Evolutionary conservation across 495 filamentous ascomycete species (phyloP), one percentile per base, ranked within the genome.

Genomic region (Immersiella caudata): DNA sequence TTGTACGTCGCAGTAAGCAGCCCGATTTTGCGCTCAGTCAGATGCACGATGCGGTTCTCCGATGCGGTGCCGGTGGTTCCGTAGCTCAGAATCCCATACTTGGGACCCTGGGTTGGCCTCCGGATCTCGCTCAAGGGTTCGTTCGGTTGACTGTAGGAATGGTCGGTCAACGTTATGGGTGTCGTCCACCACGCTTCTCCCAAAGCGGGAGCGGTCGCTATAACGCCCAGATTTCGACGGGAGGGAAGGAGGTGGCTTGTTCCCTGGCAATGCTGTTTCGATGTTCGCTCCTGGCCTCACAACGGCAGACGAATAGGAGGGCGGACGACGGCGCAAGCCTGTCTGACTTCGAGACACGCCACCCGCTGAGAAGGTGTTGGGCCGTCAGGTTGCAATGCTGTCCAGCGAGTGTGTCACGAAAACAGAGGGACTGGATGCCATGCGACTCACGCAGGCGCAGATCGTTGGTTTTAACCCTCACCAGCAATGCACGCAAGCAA

Each of bases 171-270:
- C 24, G 52, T 55, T 20, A n/a, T 14, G 20, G 52, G 4, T 55
- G 52, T 55, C n/a, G 7, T 22, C 52, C 21, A 22, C 9, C 20
- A 11, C 52, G 52, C 24, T 26, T 55, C n/a, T 33, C 56, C 16
- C 21, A 29, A 57, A 35, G 21, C 56, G 56, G 56, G 26, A 6
- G 24, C 56, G 21, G 56, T 4, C 26, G 56, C 16, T 59, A 59
- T 59, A 59, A 59, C 21, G 33, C 56, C 56, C 24, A 22, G 52
- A 55, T 26, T 22, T 33, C 56, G 56, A 27, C 25, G 21, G 21
- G n/a, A 22, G 40, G 40, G 40, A 20, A 59, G 56, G 56, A 59
- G 56, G 56, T 59, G 56, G 56, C 56, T 59, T 27, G 26, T 29
- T 22, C 56, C 26, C 56, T 24, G 52, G 22, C 52, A 55, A 55